phyloP scores from a whole-genome alignment of 2,329 filamentous ascomycete species.

The Venturia oleaginea region DNA sequence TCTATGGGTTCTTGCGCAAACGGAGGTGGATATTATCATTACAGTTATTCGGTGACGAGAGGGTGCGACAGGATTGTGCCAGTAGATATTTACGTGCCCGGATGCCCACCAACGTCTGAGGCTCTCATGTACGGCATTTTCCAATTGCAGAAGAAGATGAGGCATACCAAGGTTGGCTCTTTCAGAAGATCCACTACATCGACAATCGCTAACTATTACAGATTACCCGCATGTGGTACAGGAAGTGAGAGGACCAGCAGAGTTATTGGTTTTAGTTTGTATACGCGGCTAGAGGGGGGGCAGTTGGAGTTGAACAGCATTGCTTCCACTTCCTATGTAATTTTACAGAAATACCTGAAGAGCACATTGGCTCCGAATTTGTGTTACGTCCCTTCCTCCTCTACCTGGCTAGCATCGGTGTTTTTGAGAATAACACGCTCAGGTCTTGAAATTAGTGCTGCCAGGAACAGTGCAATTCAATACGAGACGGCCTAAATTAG shows the following conservation, averaged over 20 bases:
- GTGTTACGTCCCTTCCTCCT: not conserved
- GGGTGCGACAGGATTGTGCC: constrained; percentile 75
- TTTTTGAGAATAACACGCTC: too few species aligned
- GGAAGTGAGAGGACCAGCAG: constrained; percentile 31
- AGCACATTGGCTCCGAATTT: not conserved
- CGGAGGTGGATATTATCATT: constrained; percentile 80
- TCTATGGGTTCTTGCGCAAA: constrained; percentile 82
- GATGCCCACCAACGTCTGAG: constrained; percentile 52
- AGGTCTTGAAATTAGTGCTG: too few species aligned
- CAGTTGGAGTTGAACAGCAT: not conserved
- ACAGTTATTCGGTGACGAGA: constrained; percentile 70
- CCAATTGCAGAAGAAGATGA: constrained; percentile 71
- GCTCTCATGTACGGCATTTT: constrained; percentile 57
- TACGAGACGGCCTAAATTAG: too few species aligned
- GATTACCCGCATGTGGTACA: constrained; percentile 51
- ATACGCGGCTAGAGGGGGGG: not conserved
- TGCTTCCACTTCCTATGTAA: constrained; percentile 3
- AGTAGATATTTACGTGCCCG: constrained; percentile 74
- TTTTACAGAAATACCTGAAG: constrained; percentile 1
- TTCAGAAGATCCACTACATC: too few species aligned
- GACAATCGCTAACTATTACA: constrained; percentile 9
- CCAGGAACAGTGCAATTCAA: too few species aligned
- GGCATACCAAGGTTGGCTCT: constrained; percentile 35
- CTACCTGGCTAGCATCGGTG: too few species aligned
- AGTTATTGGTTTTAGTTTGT: not conserved